Evolutionary conservation across 148 eudicot genomes (phyloP), one percentile per base, ranked within the genome.

Genomic region (Hydrangea macrophylla): DNA sequence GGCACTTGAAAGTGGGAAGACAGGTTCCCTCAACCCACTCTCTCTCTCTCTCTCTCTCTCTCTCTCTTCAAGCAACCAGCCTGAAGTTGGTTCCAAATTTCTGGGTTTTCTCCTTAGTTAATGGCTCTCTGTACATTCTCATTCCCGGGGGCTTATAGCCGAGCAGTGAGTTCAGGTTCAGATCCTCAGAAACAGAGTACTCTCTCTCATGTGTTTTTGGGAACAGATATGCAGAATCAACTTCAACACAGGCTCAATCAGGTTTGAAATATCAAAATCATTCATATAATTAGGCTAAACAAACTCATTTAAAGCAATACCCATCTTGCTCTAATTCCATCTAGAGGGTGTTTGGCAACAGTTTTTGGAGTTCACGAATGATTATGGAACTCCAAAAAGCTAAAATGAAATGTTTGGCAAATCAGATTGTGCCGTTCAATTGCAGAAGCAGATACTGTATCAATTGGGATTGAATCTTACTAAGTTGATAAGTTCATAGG

Each of bases 41-140:
- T 35, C 39, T 1, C 2, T 4, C 13, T 45, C 2, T 45, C 18
- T 45, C 18, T 40, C 0, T 17, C 18, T 45, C 18, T 1, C 45
- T 50, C 42, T 53, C 26, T 60, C 66, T 63, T 45, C 2, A 12
- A 48, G 18, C 25, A 15, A 24, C 32, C 24, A 23, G 33, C 12
- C 25, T 27, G 0, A 25, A 36, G 9, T 44, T 22, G 37, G 35
- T 64, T 65, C 32, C 2, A 23, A 28, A 11, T 18, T 63, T 62
- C 65, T 51, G 77, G 81, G 77, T 73, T 58, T 44, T 42, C n/a
- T n/a, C n/a, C n/a, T n/a, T n/a, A 25, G 40, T 25, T 40, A 56
- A 88, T 88, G 93, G 90, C 85, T 31, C 67, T 77, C 3, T 81
- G 86, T 78, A 58, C 80, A 28, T 70, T 77, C 48, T 77, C 87